phyloP scores from a whole-genome alignment of 2,329 filamentous ascomycete genomes.

The Curvularia eragrostidis region DNA sequence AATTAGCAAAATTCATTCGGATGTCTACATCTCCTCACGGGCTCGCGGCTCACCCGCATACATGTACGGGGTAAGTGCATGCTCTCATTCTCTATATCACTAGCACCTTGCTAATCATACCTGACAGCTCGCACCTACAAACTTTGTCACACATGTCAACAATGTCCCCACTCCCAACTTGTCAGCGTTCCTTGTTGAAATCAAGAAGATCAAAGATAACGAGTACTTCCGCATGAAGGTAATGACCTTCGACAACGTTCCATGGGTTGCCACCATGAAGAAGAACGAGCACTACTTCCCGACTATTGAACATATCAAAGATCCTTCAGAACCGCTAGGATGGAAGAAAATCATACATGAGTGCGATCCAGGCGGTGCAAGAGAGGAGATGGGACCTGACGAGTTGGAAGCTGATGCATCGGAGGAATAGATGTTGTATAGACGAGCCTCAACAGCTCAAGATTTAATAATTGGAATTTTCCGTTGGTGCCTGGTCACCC shows the following conservation, averaged over 20 bases:
- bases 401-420: conserved; percentile 38
- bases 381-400: conserved; percentile 39
- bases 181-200: conserved; percentile 78
- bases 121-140: conserved; percentile 87
- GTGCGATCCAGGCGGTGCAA: conserved; percentile 50
- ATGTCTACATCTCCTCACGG: conserved; percentile 92
- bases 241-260: conserved; percentile 98
- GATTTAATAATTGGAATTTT: background rate
- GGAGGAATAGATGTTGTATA: conserved; percentile 22
- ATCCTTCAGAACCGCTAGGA: conserved; percentile 58
- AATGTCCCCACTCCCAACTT: conserved; percentile 84
- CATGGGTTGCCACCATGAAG: conserved; percentile 99
- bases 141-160: conserved; percentile 97
- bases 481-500: background rate
- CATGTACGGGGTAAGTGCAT: conserved; percentile 45
- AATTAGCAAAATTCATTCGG: conserved; percentile 93
- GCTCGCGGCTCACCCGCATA: conserved; percentile 47
- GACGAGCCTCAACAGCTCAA: background rate
- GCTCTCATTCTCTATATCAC: background rate
- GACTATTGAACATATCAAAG: conserved; percentile 70
- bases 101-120: conserved; percentile 50
- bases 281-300: conserved; percentile 97
- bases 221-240: conserved; percentile 97
- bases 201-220: conserved; percentile 90
- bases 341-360: conserved; percentile 66